Conservation (phyloP, 345 rosid genomes). For the Moringa oleifera region DNA sequence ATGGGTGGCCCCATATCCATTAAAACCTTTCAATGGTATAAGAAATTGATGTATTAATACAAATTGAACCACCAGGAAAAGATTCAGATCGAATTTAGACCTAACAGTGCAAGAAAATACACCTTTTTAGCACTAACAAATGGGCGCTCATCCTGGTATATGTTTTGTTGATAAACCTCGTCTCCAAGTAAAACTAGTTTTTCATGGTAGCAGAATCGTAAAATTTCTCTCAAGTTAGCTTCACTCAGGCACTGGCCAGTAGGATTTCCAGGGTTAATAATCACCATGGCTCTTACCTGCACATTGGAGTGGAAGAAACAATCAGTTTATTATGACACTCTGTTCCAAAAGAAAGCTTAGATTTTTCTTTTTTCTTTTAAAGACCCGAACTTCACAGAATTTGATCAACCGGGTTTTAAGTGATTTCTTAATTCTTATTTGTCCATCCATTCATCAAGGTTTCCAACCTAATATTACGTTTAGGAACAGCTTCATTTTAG, state of each 20-base stretch:
- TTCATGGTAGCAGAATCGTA: conserved; percentile 74
- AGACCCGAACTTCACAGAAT: too few relatives aligned
- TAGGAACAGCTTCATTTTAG: conserved; percentile 5
- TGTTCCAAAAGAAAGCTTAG: too few relatives aligned
- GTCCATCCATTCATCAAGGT: conserved; percentile 13
- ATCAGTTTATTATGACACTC: too few relatives aligned
- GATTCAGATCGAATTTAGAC: conserved; percentile 8
- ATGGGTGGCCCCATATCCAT: conserved; percentile 83
- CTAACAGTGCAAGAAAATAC: conserved; percentile 13
- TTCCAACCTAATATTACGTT: background rate
- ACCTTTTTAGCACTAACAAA: conserved; percentile 91
- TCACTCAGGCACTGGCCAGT: conserved; percentile 97
- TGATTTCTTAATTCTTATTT: background rate
- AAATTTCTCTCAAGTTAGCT: conserved; percentile 81
- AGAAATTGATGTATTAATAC: conserved; percentile 12
- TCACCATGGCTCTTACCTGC: conserved; percentile 97
- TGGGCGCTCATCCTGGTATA: conserved; percentile 95
- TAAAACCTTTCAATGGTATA: conserved; percentile 46
- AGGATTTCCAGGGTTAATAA: conserved; percentile 99
- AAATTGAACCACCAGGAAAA: conserved; percentile 7
- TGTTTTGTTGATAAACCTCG: conserved; percentile 97
- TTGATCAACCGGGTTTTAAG: conserved; percentile 3
- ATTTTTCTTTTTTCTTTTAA: too few relatives aligned
- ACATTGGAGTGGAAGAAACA: conserved; percentile 4
- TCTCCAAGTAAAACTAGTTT: conserved; percentile 85